phyloP scores from a whole-genome alignment of 768 basidiomycete genomes.

The Rossbeevera mucosa region DNA sequence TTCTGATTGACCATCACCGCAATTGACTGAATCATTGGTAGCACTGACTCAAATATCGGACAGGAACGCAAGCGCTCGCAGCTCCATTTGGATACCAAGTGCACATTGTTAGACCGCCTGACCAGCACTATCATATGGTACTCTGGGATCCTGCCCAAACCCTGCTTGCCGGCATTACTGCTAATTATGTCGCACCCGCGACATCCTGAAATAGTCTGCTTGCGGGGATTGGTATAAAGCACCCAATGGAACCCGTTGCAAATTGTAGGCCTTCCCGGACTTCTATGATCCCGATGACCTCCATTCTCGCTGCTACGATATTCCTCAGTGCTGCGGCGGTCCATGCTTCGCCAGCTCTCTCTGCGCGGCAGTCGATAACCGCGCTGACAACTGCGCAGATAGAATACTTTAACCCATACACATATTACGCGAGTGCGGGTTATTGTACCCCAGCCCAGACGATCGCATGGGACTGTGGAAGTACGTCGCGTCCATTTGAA shows the following conservation, averaged over 20 bases:
- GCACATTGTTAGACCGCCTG: neutral
- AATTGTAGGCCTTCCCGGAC: neutral
- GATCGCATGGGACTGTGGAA: conserved; percentile 53
- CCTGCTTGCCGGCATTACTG: neutral
- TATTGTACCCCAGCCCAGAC: conserved; percentile 44
- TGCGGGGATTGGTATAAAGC: neutral
- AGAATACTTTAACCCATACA: conserved; percentile 42
- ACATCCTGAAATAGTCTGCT: neutral
- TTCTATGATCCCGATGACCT: conserved; percentile 11
- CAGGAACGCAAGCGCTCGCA: neutral
- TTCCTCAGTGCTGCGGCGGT: conserved; percentile 15
- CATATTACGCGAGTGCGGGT: conserved; percentile 46
- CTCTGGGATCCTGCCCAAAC: neutral
- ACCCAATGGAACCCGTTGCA: neutral
- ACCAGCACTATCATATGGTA: neutral
- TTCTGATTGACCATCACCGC: too few relatives aligned
- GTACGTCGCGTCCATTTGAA: neutral
- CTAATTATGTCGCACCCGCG: neutral
- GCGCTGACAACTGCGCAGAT: conserved; percentile 40
- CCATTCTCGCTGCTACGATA: conserved; percentile 10
- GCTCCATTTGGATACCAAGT: neutral
- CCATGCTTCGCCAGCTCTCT: conserved; percentile 25
- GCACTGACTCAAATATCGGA: neutral
- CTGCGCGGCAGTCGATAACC: conserved; percentile 36
- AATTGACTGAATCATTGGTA: neutral